Conservation (phyloP, 208 protist species). For the Trypanosoma cruzi region DNA sequence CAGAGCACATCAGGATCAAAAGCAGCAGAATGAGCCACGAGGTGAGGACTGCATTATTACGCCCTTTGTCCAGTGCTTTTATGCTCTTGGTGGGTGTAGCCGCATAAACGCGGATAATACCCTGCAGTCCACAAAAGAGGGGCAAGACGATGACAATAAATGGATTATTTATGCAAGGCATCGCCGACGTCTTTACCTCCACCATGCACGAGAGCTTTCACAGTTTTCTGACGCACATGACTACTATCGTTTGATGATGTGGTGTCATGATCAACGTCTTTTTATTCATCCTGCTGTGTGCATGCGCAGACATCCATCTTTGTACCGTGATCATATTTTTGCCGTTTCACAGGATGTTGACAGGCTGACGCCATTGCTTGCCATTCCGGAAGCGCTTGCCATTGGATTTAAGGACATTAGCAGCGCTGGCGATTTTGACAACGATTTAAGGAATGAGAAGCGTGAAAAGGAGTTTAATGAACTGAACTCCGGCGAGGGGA, state of each 20-base stretch:
- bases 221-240: conserved; percentile 69
- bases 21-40: not conserved
- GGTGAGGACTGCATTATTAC: not conserved
- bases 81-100: not conserved
- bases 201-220: conserved; percentile 58
- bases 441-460: conserved; percentile 66
- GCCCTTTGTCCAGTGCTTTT: conserved; percentile 14
- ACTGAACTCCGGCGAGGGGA: conserved; percentile 52
- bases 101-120: not conserved
- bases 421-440: conserved; percentile 33
- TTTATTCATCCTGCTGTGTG: conserved; percentile 74
- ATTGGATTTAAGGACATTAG: conserved; percentile 76
- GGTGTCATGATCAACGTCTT: conserved; percentile 81
- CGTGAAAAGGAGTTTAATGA: conserved; percentile 77
- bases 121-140: not conserved
- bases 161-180: conserved; percentile 48
- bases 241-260: conserved; percentile 88
- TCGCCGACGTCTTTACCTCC: conserved; percentile 55
- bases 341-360: conserved; percentile 55
- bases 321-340: conserved; percentile 81
- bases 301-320: conserved; percentile 37
- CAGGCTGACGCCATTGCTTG: conserved; percentile 69
- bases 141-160: conserved; percentile 1
- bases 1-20: conserved; percentile 10
- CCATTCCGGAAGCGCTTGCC: conserved; percentile 72